Evolutionary conservation across 75 land plant species (phyloP), one percentile per base, ranked within the genome.

Genomic region (Larix kaempferi): DNA sequence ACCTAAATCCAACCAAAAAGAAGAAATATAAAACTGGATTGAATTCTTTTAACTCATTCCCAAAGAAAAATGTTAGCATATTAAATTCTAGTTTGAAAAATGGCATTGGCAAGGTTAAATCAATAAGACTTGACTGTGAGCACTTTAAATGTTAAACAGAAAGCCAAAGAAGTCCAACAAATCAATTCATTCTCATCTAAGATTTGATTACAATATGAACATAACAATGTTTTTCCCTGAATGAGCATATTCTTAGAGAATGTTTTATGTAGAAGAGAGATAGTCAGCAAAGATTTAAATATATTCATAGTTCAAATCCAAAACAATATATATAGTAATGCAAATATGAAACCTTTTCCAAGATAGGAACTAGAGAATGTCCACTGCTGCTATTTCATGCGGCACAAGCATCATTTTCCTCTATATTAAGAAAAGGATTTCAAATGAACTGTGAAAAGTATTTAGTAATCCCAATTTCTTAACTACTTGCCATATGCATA

Each of bases 1-100:
- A 97, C 95, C 99, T 97, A 76, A 25, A 73, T 35, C 17, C 71
- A 63, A 33, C 21, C 58, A 55, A 56, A 54, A 22, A 74, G 56
- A 3, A 60, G 23, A 56, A 27, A 16, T 8, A 41, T 39, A 69
- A 69, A 37, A 41, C 13, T 44, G n/a, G 0, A 21, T n/a, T 39
- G 39, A 67, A 8, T 8, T 69, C 37, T 39, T 69, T 21, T 5
- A 22, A 69, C 41, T 7, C 23, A 41, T n/a, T 69, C 25, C 13
- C 7, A 69, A 69, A 69, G 39, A 15, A n/a, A n/a, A 41, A 41
- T 16, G 2, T 49, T 49, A 21, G 21, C 62, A 21, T 21, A 21
- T 7, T 60, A 60, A 60, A 4, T 60, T 60, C 3, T 60, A 19
- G 5, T 60, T 60, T 60, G 1, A 60, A 60, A 60, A 60, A 60